Conservation (phyloP, 495 filamentous ascomycete genomes). For the Penicillium coprophilum region DNA sequence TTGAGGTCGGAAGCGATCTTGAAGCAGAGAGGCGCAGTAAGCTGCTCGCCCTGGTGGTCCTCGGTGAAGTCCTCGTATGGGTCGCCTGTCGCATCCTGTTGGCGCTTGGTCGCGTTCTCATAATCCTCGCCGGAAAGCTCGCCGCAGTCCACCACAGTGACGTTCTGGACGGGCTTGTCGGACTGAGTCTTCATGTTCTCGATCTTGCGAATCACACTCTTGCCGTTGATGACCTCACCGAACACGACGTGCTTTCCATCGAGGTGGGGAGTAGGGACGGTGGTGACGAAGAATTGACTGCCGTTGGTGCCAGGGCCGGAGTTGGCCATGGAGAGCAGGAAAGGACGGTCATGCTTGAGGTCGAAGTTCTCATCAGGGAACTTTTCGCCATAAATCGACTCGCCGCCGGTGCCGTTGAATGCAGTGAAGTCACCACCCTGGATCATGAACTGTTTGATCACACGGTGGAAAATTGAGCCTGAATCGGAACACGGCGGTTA, state of each 20-base stretch:
- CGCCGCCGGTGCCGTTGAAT: slow-evolving; percentile 93
- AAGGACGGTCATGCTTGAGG: slow-evolving; percentile 89
- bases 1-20: slow-evolving; percentile 87
- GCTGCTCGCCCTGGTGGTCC: slow-evolving; percentile 69
- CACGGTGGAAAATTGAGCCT: slow-evolving; percentile 87
- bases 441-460: slow-evolving; percentile 99
- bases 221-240: slow-evolving; percentile 71
- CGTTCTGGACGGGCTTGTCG: slow-evolving; percentile 78
- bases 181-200: slow-evolving; percentile 78
- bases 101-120: slow-evolving; percentile 57
- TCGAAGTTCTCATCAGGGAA: slow-evolving; percentile 98
- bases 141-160: slow-evolving; percentile 80
- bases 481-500: slow-evolving; percentile 10
- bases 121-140: slow-evolving; percentile 73
- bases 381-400: slow-evolving; percentile 97
- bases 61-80: slow-evolving; percentile 95
- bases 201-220: slow-evolving; percentile 85
- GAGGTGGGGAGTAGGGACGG: slow-evolving; percentile 87
- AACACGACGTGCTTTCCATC: slow-evolving; percentile 86
- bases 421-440: slow-evolving; percentile 98
- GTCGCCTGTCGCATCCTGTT: slow-evolving; percentile 80
- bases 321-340: slow-evolving; percentile 96
- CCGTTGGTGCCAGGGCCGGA: slow-evolving; percentile 93
- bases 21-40: slow-evolving; percentile 51
- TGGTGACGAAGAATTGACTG: slow-evolving; percentile 97